Evolutionary conservation across 2,329 filamentous ascomycete species (phyloP).

Genomic region (Sphaceloma murrayae): DNA sequence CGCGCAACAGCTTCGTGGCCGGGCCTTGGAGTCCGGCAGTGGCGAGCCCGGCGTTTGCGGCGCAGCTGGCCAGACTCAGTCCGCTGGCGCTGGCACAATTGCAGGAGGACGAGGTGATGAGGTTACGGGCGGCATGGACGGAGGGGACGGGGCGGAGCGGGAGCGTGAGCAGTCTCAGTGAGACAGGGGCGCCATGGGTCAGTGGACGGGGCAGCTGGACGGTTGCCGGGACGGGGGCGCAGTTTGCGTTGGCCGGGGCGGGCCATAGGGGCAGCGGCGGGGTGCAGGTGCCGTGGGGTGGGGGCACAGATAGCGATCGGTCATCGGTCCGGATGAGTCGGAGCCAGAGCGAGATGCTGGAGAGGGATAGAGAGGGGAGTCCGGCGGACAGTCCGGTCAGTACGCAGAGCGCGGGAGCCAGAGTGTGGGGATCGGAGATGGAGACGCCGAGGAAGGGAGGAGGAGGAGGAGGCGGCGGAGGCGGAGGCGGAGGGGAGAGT

Average conservation of each 20-base stretch:
- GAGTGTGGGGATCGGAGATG: conserved; percentile 5
- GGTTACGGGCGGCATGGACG: too few species aligned
- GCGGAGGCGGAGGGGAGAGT: conserved; percentile 17
- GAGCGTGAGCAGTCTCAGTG: conserved; percentile 17
- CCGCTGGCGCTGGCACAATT: conserved; percentile 17
- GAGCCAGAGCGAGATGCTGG: conserved; percentile 13
- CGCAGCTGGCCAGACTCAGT: conserved; percentile 16
- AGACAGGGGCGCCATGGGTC: conserved; percentile 4
- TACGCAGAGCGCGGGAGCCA: conserved; percentile 16
- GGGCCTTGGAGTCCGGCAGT: conserved; percentile 8
- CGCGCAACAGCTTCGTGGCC: conserved; percentile 73
- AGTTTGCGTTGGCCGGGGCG: not conserved
- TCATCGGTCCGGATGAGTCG: conserved; percentile 6
- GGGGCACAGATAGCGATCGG: not conserved
- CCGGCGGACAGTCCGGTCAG: conserved; percentile 14
- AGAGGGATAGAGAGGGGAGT: not conserved
- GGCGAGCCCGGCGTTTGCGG: conserved; percentile 12
- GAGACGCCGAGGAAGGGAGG: not conserved
- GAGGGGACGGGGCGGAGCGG: conserved; percentile 10
- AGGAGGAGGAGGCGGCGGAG: conserved; percentile 21
- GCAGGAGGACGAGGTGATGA: conserved; percentile 18
- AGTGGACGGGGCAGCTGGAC: conserved; percentile 8
- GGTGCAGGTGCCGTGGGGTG: not conserved
- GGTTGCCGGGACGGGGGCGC: conserved; percentile 2
- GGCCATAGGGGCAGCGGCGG: not conserved